Conservation (phyloP, 2,329 filamentous ascomycete species). For the Hypomyces perniciosus region DNA sequence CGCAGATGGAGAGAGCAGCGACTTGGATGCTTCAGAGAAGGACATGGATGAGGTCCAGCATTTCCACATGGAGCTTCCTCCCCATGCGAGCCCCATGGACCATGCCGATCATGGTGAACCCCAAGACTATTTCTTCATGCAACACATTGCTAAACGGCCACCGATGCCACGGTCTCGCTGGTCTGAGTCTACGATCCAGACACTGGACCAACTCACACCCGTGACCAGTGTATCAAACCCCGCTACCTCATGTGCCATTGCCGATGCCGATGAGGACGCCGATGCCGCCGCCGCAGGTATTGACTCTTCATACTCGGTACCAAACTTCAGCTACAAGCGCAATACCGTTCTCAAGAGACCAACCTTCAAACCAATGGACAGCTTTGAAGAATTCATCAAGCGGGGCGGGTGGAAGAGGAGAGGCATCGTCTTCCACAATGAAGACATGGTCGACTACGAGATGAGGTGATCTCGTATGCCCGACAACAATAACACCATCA, state of each 20-base stretch:
- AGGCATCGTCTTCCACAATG: conserved; percentile 34
- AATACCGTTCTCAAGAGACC: conserved; percentile 27
- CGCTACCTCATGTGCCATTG: conserved; percentile 15
- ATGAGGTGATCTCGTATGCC: not conserved
- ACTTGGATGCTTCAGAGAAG: conserved; percentile 21
- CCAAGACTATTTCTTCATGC: conserved; percentile 30
- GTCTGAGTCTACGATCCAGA: conserved; percentile 36
- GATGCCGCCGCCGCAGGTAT: conserved; percentile 18
- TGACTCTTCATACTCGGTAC: conserved; percentile 13
- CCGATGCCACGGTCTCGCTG: conserved; percentile 32
- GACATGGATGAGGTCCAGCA: conserved; percentile 10
- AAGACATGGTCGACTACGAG: conserved; percentile 19
- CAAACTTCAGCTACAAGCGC: conserved; percentile 33
- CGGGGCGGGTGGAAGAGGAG: conserved; percentile 39
- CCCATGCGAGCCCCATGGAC: conserved; percentile 22
- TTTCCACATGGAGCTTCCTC: conserved; percentile 26
- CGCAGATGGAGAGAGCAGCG: conserved; percentile 19
- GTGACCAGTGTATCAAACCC: conserved; percentile 4
- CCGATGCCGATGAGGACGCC: conserved; percentile 19
- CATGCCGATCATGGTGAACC: conserved; percentile 21
- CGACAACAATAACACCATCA: too few relatives aligned
- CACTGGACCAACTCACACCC: conserved; percentile 19
- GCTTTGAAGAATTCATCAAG: conserved; percentile 37
- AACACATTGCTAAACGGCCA: conserved; percentile 23
- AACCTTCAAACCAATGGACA: conserved; percentile 33